These are phyloP conservation scores for Boletus rufocinnamomeus DNA, from an alignment of 768 basidiomycete species.

Conservation along the genomic window DNA sequence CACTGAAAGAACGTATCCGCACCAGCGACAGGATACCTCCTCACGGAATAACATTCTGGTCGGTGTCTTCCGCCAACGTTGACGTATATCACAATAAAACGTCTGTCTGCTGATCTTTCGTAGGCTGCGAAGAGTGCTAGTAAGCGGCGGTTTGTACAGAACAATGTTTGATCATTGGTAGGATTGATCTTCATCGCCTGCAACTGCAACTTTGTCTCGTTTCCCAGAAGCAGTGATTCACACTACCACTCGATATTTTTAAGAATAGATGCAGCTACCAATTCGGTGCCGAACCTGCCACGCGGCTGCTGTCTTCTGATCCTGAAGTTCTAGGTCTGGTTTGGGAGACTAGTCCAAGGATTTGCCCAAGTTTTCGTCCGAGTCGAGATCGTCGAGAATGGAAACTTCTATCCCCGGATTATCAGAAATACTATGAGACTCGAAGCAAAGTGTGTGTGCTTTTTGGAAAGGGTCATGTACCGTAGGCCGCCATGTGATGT, in stretches of 20 bases:
- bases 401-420: no score
- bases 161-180: not conserved
- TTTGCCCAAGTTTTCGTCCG: not conserved
- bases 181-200: not conserved
- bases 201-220: not conserved
- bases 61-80: not conserved
- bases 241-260: not conserved
- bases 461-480: not conserved
- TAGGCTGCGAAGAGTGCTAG: not conserved
- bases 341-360: not conserved
- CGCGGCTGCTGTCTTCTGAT: not conserved
- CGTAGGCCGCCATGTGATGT: not conserved
- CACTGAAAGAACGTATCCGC: not conserved
- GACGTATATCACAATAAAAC: not conserved
- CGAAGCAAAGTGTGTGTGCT: not conserved
- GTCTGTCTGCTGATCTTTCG: not conserved
- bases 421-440: not conserved
- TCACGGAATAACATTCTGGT: not conserved
- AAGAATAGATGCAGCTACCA: not conserved
- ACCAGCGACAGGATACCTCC: not conserved
- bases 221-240: not conserved
- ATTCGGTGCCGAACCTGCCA: not conserved
- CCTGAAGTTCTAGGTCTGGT: not conserved
- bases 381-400: not conserved
- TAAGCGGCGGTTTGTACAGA: not conserved